Base-by-base conservation (phyloP, 176 grass and related monocot genomes). In the Urochloa ruziziensis region DNA sequence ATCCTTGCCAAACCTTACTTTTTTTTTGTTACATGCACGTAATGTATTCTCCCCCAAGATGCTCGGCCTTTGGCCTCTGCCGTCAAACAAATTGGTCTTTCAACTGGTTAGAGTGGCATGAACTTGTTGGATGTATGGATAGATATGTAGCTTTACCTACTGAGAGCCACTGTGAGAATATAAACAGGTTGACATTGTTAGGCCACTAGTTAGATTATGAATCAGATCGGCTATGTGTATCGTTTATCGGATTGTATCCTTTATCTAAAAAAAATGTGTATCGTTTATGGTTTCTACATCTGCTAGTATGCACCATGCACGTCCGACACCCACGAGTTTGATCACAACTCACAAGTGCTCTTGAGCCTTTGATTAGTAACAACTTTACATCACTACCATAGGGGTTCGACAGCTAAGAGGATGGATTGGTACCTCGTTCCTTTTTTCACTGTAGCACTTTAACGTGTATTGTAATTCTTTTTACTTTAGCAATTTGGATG, bases 91-190 rank as follows among this genome's bases (percentile, higher is more conserved):
- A 37, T 59, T 66, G 71, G 46, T 78, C 16, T 71, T 86, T 77
- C 54, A 85, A 63, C 82, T 80, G 30, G 59, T 75, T 85, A 69
- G 77, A 70, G 82, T 60, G 19, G 37, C 32, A 79, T 79, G 80
- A 90, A 72, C 70, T 33, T 53, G 70, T 58, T 52, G 14, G 70
- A 28, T 68, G 61, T 70, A 79, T 84, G 46, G 79, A 78, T n/a
- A 11, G 74, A 42, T 64, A 16, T 47, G 27, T 69, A 63, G 42
- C 67, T 80, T 64, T 86, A 73, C 67, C 46, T 80, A 64, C 56
- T 77, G 58, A 65, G 62, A 71, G 56, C 63, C 54, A 90, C 78
- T 82, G 64, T 86, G 28, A 46, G 54, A 82, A 90, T 82, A 86
- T 82, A 86, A 83, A 77, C 56, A 37, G 76, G 52, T 79, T 57